phyloP scores from a whole-genome alignment of 345 rosid genomes.

The Populus nigra region DNA sequence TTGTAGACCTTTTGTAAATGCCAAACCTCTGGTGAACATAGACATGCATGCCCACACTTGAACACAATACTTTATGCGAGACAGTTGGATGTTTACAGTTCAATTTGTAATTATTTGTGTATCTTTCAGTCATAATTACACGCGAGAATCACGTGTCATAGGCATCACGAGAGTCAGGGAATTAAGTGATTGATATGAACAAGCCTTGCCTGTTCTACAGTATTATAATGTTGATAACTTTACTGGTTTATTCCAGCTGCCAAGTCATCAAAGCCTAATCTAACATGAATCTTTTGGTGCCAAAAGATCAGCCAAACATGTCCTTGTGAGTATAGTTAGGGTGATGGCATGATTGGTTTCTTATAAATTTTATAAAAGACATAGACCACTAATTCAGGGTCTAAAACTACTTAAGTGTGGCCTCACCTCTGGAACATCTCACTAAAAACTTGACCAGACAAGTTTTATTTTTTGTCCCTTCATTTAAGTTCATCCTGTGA shows the following conservation, averaged over 20 bases:
- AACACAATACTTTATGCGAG: neutral
- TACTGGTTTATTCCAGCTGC: neutral
- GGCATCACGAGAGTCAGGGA: neutral
- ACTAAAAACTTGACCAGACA: neutral
- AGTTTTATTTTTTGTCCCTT: neutral
- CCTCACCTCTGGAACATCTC: neutral
- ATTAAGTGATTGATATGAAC: neutral
- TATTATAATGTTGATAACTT: neutral
- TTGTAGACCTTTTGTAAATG: neutral
- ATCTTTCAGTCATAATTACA: neutral
- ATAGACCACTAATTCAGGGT: neutral
- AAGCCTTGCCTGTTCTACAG: neutral
- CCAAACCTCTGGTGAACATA: neutral
- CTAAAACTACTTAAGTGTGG: neutral
- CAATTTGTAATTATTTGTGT: neutral
- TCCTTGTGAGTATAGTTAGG: neutral
- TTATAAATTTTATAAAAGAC: neutral
- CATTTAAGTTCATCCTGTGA: neutral
- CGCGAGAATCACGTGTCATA: neutral
- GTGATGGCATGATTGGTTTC: neutral
- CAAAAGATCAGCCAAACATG: neutral
- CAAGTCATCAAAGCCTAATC: neutral
- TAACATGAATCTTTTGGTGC: neutral
- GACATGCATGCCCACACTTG: neutral
- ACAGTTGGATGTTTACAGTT: neutral